A percentile compares a stretch with the other conserved stretches of the same genome.
These are phyloP conservation scores for Isatis lusitanica DNA, from an alignment of 441 rosid genomes.

Conservation along the genomic window DNA sequence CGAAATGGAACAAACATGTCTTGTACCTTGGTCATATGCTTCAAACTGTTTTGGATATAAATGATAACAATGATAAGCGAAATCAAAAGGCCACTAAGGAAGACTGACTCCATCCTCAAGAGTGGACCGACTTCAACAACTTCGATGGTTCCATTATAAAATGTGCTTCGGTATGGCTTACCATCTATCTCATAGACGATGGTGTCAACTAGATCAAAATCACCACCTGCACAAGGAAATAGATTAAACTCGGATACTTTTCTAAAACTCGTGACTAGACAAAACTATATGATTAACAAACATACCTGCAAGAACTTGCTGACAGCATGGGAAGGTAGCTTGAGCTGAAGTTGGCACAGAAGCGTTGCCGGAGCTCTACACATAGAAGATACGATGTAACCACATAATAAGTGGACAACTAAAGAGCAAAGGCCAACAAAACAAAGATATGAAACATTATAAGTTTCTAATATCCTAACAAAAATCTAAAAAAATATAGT, in stretches of 20 bases:
- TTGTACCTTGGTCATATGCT: slow-evolving; percentile 73
- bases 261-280: background rate
- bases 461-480: background rate
- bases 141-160: slow-evolving; percentile 90
- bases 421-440: background rate
- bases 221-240: slow-evolving; percentile 56
- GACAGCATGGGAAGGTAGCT: slow-evolving; percentile 84
- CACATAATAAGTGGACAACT: background rate
- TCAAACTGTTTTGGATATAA: slow-evolving; percentile 71
- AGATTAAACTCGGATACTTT: background rate
- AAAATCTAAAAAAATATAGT: too few relatives aligned
- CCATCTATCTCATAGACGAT: slow-evolving; percentile 77
- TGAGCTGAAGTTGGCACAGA: slow-evolving; percentile 76
- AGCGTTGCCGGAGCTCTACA: slow-evolving; percentile 81
- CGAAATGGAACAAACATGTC: background rate
- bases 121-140: slow-evolving; percentile 81
- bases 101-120: slow-evolving; percentile 82
- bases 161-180: slow-evolving; percentile 71
- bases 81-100: slow-evolving; percentile 74
- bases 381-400: background rate
- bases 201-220: slow-evolving; percentile 88
- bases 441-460: background rate
- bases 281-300: slow-evolving; percentile 1
- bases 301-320: slow-evolving; percentile 92
- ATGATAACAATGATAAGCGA: slow-evolving; percentile 63